Base-by-base conservation (phyloP, 2,329 filamentous ascomycete species). In the Parastagonospora nodorum region DNA sequence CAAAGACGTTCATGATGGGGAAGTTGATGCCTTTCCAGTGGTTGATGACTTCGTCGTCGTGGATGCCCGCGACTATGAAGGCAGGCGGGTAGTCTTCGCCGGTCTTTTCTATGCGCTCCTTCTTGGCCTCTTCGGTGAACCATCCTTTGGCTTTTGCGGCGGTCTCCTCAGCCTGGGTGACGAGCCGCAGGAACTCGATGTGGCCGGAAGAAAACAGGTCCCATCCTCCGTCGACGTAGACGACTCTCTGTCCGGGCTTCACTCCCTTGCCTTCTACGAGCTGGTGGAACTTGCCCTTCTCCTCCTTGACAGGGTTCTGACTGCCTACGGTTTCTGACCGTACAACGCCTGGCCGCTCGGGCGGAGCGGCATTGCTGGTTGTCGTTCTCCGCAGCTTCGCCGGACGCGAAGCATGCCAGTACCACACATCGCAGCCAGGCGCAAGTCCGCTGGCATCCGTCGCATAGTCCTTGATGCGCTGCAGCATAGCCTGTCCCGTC, bases 1-100 rank as follows among this genome's bases (percentile, higher is more conserved):
- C 94, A 67, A 93, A 96, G 50, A 96, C 92, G 78, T 97, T 99
- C 94, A 99, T 99, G 77, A 99, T 97, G 24, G 94, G 94, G 71
- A 97, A 99, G 77, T 99, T 99, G 65, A 97, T 83, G 31, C 94
- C 93, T 77, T 97, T 97, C 89, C 92, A 95, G 66, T 88, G 81
- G 75, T 99, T 99, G 74, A 99, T 96, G 53, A 96, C 92, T 58
- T 88, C 86, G 72, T 99, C 94, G 66, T 96, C 90, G 75, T 99
- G 94, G 19, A 99, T 87, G 42, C 94, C 94, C 2, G 91, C 92
- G 37, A 97, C 85, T n/a, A 99, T 83, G 71, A 90, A 97, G 6
- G 87, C 88, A 0, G 92, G 91, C 0, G 84, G 81, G 67, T 95
- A 96, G 74, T 95, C 90, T 39, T 81, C 81, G 12, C 88, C 88